phyloP scores from a whole-genome alignment of 2,329 filamentous ascomycete genomes.

The Alternaria dauci region DNA sequence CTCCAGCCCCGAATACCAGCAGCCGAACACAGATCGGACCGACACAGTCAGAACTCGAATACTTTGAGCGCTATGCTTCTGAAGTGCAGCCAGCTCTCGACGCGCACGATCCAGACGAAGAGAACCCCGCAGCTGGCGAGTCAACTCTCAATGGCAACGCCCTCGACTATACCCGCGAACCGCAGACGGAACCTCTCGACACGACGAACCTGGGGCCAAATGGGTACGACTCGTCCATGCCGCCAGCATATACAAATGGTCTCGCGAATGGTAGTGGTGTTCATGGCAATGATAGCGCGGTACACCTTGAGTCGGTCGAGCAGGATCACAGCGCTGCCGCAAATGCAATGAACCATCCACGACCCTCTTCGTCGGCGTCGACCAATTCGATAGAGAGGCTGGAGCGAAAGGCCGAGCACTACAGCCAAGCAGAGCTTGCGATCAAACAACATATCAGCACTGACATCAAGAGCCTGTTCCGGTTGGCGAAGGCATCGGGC shows the following conservation, averaged over 20 bases:
- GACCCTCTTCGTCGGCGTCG: conserved; percentile 54
- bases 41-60: conserved; percentile 68
- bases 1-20: conserved; percentile 64
- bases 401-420: conserved; percentile 64
- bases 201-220: conserved; percentile 46
- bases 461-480: conserved; percentile 78
- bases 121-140: conserved; percentile 54
- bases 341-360: conserved; percentile 45
- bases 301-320: conserved; percentile 34
- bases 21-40: conserved; percentile 47
- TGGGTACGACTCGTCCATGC: conserved; percentile 46
- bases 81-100: conserved; percentile 83
- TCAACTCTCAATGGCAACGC: conserved; percentile 65
- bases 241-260: conserved; percentile 26
- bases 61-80: conserved; percentile 77
- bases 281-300: conserved; percentile 25
- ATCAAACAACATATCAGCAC: conserved; percentile 82
- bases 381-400: conserved; percentile 65
- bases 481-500: conserved; percentile 73
- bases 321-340: conserved; percentile 32
- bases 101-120: conserved; percentile 81
- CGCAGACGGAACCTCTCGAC: conserved; percentile 55
- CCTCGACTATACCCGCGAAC: conserved; percentile 52
- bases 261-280: conserved; percentile 10
- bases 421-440: conserved; percentile 72